Percentiles rank a stretch among this genome's conserved stretches.
phyloP scores from a whole-genome alignment of 2,329 filamentous ascomycete species.

The Calonectria pteridis region DNA sequence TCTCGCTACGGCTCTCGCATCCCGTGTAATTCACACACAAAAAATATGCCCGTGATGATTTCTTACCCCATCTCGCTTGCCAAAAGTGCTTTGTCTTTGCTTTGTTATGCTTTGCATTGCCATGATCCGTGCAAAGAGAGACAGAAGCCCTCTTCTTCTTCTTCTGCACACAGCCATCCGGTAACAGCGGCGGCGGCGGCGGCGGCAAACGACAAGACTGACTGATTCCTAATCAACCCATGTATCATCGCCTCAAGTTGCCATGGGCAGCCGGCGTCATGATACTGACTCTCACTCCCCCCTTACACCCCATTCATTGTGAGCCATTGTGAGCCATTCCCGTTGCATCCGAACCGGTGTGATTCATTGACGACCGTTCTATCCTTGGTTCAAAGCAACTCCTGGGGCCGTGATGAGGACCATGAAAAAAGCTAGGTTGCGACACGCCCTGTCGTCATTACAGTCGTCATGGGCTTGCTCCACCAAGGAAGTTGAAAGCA shows the following conservation, averaged over 20 bases:
- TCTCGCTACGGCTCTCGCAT: neutral
- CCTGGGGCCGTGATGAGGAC: neutral
- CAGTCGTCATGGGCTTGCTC: neutral
- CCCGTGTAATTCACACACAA: neutral
- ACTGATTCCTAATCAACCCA: neutral
- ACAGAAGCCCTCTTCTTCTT: no score
- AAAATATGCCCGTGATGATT: neutral
- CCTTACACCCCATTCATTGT: neutral
- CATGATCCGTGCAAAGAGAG: no score
- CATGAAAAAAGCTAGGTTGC: neutral
- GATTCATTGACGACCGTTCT: neutral
- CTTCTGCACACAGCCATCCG: slow-evolving; percentile 5
- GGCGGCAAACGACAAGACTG: no score
- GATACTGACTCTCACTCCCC: neutral
- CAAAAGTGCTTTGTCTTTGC: neutral
- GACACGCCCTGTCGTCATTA: slow-evolving; percentile 10
- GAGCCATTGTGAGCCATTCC: neutral
- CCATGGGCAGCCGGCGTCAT: neutral
- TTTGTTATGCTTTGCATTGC: neutral
- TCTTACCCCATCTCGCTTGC: neutral
- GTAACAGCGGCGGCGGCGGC: neutral
- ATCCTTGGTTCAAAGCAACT: neutral
- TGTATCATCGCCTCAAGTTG: neutral
- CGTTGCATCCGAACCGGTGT: slow-evolving; percentile 10
- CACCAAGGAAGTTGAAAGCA: neutral